Base-by-base conservation (phyloP, 2,329 filamentous ascomycete species). In the Rosellinia necatrix region DNA sequence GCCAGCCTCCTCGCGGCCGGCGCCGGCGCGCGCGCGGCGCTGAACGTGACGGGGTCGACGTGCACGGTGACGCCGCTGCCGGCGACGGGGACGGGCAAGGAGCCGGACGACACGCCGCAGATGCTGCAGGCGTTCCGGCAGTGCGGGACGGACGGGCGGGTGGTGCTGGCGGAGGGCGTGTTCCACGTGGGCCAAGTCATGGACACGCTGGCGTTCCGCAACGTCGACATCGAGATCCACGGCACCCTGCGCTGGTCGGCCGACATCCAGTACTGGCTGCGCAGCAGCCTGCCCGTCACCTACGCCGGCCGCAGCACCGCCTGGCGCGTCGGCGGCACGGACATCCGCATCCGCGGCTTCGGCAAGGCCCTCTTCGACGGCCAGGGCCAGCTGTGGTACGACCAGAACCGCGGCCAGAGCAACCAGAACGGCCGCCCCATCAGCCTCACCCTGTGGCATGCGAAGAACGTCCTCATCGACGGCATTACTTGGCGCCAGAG, bases 291-390 rank as follows among this genome's bases (percentile, higher is more conserved):
- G 9, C 66, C 72, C 0, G 76, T 82, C 6, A 76, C 76, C 1
- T 81, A 79, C 48, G 78, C 80, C 27, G 76, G 78, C 25, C 77
- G 79, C 17, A 75, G 74, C 29, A 78, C 79, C 3, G 78, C 78
- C 6, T 81, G 77, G 74, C 67, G 76, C 27, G 62, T 82, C 2
- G 80, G 80, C 2, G 81, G 81, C 2, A 73, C 74, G 4, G 76
- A 79, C 51, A 71, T 84, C 9, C 69, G 71, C 21, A 69, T 82
- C 52, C 68, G 78, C 15, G 81, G 81, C 6, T 73, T 78, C 61
- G 80, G 80, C 1, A 71, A 72, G 49, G 81, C 80, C 3, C 65
- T 75, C 3, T 74, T 78, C 29, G 69, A 78, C 58, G 76, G 76
- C 34, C 76, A 78, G 49, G 76, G 76, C 1, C 73, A 78, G 58